phyloP scores from a whole-genome alignment of 2,329 filamentous ascomycete genomes.

The Hysterium pulicare region DNA sequence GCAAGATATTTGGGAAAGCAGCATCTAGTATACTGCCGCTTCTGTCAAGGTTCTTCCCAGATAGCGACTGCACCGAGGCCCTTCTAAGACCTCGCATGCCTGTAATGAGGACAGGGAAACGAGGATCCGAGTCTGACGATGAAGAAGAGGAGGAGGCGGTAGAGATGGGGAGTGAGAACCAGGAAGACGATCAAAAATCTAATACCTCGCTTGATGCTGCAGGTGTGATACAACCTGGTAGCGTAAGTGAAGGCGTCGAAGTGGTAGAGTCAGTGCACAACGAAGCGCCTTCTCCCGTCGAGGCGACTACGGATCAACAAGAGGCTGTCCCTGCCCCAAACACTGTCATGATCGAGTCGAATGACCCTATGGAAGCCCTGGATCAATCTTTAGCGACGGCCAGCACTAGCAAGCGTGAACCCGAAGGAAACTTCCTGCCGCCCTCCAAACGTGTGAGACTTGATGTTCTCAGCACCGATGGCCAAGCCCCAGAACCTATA shows the following conservation, averaged over 20 bases:
- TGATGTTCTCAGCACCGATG: background rate
- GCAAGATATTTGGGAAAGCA: conserved; percentile 56
- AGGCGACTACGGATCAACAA: no score
- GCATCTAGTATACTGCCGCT: conserved; percentile 78
- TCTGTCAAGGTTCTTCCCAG: conserved; percentile 62
- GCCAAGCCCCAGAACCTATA: background rate
- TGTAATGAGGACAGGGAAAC: conserved; percentile 29
- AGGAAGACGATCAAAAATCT: conserved; percentile 12
- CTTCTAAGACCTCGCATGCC: conserved; percentile 56
- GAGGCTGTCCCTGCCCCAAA: no score
- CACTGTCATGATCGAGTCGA: no score
- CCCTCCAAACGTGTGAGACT: conserved; percentile 28
- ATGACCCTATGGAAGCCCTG: background rate
- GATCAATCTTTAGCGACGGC: background rate
- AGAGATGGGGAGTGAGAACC: conserved; percentile 16
- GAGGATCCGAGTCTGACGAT: conserved; percentile 16
- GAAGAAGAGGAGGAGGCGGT: conserved; percentile 20
- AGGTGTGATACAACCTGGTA: no score
- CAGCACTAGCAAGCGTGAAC: conserved; percentile 21
- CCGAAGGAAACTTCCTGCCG: conserved; percentile 17
- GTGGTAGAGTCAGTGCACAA: no score
- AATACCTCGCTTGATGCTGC: no score
- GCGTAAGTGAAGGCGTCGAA: no score
- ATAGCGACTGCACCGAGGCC: conserved; percentile 66
- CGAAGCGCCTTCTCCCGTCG: no score